Evolutionary conservation across 2,329 filamentous ascomycete genomes (phyloP), one percentile per base, ranked within the genome.

Genomic region (Rutstroemia sp.): DNA sequence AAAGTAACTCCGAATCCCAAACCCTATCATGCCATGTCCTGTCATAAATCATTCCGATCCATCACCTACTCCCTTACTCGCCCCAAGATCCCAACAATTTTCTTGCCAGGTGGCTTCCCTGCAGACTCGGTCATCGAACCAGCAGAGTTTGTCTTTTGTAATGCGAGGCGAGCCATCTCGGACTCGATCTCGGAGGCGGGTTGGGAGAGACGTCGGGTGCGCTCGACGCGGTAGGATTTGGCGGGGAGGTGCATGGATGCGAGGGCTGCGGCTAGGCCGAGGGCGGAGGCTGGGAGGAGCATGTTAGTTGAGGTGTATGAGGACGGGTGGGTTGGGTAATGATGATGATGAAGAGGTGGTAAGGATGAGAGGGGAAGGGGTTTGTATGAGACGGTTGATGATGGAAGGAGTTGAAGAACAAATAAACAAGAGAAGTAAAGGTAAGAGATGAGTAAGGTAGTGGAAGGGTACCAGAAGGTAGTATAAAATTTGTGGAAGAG

Each of bases 171-270:
- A 10, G 44, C 8, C 52, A 54, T 42, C 16, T 54, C 52, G 5
- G 30, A 21, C 10, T 54, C 44, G 1, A 49, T 37, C 27, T 54
- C 44, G 12, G 47, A 30, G 3, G 52, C 52, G 2, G 52, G 34
- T 30, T 54, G 52, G 1, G 52, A 54, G 23, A 54, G 52, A 16
- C 52, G 52, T 4, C 52, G 52, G 5, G n/a, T 49, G 14, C 52
- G 52, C 21, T 54, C 52, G 12, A 54, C 52, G 23, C 52, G 52
- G 18, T 54, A 54, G 18, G 10, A 39, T 42, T 54, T 54, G n/a
- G 52, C 34, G 3, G 52, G 52, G 12, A 54, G 52, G 12, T 49
- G 52, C 52, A 54, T 54, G 12, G 52, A 54, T 49, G 52, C 37
- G 34, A 54, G 34, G 14, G 44, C 52, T 3, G 52, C 52, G 8